Evolutionary conservation across 495 filamentous ascomycete genomes (phyloP).

Genomic region (Podospora australis): DNA sequence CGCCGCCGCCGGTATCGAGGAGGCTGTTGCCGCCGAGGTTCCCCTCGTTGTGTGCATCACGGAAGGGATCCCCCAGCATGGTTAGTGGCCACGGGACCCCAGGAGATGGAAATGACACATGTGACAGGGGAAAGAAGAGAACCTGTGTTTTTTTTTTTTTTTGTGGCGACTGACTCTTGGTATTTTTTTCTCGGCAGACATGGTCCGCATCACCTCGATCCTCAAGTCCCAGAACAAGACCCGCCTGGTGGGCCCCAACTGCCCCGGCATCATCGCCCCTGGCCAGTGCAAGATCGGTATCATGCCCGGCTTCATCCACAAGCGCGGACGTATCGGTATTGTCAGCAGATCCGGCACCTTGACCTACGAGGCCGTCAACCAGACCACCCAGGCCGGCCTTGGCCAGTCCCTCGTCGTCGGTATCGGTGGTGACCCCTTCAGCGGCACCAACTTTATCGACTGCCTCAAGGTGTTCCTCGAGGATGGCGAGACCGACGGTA

Average conservation of each 20-base stretch:
- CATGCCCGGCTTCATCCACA: conserved; percentile 99
- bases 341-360: conserved; percentile 97
- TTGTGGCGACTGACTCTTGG: no score
- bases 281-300: conserved; percentile 99
- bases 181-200: conserved; percentile 60
- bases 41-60: conserved; percentile 95
- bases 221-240: conserved; percentile 98
- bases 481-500: conserved; percentile 95
- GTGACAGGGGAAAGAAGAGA: conserved; percentile 16
- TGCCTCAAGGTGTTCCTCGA: conserved; percentile 94
- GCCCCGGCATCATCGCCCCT: conserved; percentile 93
- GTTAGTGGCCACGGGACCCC: conserved; percentile 40
- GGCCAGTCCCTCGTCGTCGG: conserved; percentile 97
- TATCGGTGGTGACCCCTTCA: conserved; percentile 98
- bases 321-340: conserved; percentile 96
- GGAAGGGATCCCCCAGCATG: conserved; percentile 95
- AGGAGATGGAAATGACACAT: background rate
- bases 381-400: conserved; percentile 93
- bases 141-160: no score
- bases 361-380: conserved; percentile 99
- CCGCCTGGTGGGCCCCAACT: conserved; percentile 93
- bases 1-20: conserved; percentile 91
- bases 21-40: conserved; percentile 88
- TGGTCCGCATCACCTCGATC: conserved; percentile 98
- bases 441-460: conserved; percentile 99